Evolutionary conservation across 257 asterid genomes (phyloP), one percentile per base, ranked within the genome.

Genomic region (Solanum acaule): DNA sequence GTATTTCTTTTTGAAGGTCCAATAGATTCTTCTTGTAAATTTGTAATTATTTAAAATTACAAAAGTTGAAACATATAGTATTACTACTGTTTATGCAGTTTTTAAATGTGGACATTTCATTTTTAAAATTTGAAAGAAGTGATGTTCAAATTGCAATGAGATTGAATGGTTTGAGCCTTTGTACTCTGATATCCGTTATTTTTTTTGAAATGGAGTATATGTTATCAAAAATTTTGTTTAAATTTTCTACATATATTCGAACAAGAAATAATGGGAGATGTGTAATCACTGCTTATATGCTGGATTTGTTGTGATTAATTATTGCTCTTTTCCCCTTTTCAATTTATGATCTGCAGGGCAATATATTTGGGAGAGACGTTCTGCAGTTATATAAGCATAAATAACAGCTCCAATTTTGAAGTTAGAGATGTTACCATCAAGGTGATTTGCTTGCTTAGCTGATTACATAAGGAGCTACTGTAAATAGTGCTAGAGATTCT

Each of bases 361-460:
- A 97, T 97, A 91, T 97, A 96, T 93, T 90, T 97, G 91, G 99
- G 99, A 88, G 99, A 97, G 96, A 97, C 99, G 27, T 97, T 97
- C 90, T 96, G 99, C 98, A 96, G 99, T 89, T 97, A 97, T 83
- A 91, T 97, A 88, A 97, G 99, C 91, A 97, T 97, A 88, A 97
- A 96, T 94, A 97, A 97, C 92, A 97, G 99, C 91, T 96, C 99
- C 46, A 94, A 42, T 88, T 92, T 91, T 87, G 99, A 95, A 94
- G 99, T 90, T 59, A 93, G 98, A 65, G 99, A 96, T 86, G 92
- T 97, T 88, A 93, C 95, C 29, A 96, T 97, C 87, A 97, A 97
- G 99, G 99, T 96, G 88, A 85, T 38, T 61, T 68, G 40, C 25
- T 87, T 2, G 49, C 75, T 81, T 67, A 31, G 20, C 49, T 86